phyloP scores from a whole-genome alignment of 805 yeast species.

The Lipomyces orientalis region DNA sequence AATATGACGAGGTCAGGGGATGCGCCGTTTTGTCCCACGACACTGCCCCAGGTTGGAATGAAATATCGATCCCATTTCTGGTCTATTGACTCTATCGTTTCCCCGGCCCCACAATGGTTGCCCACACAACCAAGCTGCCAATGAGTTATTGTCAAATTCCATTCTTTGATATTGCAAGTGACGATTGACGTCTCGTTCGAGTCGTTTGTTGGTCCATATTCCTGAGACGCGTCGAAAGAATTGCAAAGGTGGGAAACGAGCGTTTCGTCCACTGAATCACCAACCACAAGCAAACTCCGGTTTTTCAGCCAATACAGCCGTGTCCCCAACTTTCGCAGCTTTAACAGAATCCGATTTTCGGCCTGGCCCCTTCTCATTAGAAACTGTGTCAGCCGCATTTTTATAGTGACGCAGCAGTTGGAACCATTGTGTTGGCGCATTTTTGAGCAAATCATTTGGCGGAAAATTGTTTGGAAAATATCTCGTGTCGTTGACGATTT shows the following conservation, averaged over 20 bases:
- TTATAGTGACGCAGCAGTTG: not conserved
- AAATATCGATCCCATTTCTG: slow-evolving; percentile 14
- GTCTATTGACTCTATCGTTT: slow-evolving; percentile 17
- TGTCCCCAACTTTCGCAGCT: slow-evolving; percentile 1
- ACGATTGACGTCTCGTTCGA: slow-evolving; percentile 9
- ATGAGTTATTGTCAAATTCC: slow-evolving; percentile 17
- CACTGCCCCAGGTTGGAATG: not conserved
- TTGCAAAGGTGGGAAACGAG: slow-evolving; percentile 19
- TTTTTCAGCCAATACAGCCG: slow-evolving; percentile 23
- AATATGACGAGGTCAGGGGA: slow-evolving; percentile 19
- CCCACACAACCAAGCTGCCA: slow-evolving; percentile 24
- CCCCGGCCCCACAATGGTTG: slow-evolving; percentile 13
- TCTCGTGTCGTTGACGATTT: not conserved
- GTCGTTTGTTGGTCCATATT: slow-evolving; percentile 23
- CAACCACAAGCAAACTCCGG: slow-evolving; percentile 26
- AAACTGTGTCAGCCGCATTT: not conserved
- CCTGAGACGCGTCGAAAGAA: slow-evolving; percentile 9
- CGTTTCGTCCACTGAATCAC: slow-evolving; percentile 32
- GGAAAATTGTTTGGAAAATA: not conserved
- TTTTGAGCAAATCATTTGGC: slow-evolving; percentile 1
- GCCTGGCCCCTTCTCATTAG: not conserved
- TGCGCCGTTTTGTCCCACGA: slow-evolving; percentile 11
- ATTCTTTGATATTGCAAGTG: slow-evolving; percentile 7
- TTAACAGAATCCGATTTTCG: not conserved
- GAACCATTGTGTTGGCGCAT: slow-evolving; percentile 19